Evolutionary conservation across 805 yeast species (phyloP).

Genomic region (Saturnispora besseyi): DNA sequence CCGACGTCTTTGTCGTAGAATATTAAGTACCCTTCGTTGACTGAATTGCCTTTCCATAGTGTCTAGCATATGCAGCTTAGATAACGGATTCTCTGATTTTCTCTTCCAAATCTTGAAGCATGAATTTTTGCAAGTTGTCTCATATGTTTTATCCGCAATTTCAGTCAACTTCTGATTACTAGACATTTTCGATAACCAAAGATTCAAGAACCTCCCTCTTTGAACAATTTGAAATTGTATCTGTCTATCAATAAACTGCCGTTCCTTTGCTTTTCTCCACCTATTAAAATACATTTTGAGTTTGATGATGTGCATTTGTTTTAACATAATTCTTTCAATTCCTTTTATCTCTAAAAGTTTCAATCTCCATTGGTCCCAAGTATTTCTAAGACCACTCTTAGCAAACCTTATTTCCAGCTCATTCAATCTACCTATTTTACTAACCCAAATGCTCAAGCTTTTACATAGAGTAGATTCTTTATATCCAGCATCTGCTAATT

Average conservation of each 20-base stretch:
- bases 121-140: not conserved
- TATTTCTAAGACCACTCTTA: not conserved
- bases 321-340: not conserved
- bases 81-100: not conserved
- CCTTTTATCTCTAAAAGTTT: not conserved
- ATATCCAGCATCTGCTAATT: not conserved
- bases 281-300: not conserved
- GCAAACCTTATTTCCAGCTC: not conserved
- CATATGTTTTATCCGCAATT: not conserved
- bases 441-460: not conserved
- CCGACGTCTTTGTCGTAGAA: not conserved
- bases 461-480: not conserved
- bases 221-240: not conserved
- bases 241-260: not conserved
- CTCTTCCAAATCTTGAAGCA: not conserved
- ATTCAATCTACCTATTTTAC: not conserved
- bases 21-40: not conserved
- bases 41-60: not conserved
- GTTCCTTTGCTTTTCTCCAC: conserved; percentile 5
- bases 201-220: not conserved
- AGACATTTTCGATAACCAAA: conserved; percentile 1
- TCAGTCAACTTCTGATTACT: not conserved
- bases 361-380: not conserved
- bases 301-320: not conserved
- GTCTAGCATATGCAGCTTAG: not conserved